phyloP scores from a whole-genome alignment of 2,329 filamentous ascomycete genomes.

The Colletotrichum salicis region DNA sequence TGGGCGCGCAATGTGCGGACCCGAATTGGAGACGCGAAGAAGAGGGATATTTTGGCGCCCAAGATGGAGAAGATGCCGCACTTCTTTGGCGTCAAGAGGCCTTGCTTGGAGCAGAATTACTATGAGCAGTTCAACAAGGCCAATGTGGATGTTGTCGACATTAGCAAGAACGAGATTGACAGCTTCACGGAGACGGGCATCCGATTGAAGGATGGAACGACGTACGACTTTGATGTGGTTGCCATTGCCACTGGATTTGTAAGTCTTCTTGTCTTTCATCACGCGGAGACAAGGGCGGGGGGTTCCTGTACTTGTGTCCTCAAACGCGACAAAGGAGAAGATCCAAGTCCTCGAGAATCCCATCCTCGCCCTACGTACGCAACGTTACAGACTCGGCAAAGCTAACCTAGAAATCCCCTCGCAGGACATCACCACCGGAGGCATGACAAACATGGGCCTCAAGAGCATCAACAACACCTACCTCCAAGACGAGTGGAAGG shows the following conservation, averaged over 20 bases:
- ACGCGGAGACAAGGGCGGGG: neutral
- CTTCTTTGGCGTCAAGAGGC: conserved; percentile 64
- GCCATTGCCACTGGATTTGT: conserved; percentile 59
- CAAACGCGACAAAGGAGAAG: neutral
- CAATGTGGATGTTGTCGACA: conserved; percentile 54
- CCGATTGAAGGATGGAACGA: conserved; percentile 50
- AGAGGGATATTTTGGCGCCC: conserved; percentile 63
- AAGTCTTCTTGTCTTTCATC: conserved; percentile 37
- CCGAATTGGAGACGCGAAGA: conserved; percentile 60
- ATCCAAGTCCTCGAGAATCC: fast-evolving
- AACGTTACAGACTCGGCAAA: neutral
- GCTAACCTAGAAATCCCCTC: neutral
- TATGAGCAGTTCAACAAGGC: conserved; percentile 59
- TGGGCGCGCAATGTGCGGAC: conserved; percentile 63
- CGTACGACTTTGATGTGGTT: conserved; percentile 56
- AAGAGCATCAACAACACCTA: conserved; percentile 50
- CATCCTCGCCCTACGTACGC: neutral
- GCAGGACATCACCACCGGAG: conserved; percentile 37
- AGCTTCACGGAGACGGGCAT: conserved; percentile 55
- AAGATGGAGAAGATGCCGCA: conserved; percentile 56
- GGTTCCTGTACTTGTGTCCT: neutral
- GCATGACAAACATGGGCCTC: conserved; percentile 58
- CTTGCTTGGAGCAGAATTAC: conserved; percentile 55
- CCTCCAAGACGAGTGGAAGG: conserved; percentile 55
- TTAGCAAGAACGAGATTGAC: conserved; percentile 52